Percentiles rank a stretch among this genome's conserved stretches.
Conservation (phyloP, 2,329 filamentous ascomycete species). For the Botrytis medusae region DNA sequence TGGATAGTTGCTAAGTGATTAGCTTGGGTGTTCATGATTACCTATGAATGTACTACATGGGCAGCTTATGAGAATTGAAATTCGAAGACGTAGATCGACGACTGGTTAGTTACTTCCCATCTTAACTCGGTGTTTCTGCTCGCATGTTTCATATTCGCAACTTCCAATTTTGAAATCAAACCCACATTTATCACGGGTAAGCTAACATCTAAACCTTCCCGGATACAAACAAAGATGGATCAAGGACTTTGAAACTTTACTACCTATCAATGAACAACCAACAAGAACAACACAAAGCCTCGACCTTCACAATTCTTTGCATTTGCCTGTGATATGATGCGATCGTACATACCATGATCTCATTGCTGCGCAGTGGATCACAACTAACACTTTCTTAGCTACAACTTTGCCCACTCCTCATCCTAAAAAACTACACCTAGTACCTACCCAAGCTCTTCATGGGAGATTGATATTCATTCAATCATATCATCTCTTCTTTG, state of each 20-base stretch:
- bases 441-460: not conserved
- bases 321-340: not conserved
- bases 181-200: not conserved
- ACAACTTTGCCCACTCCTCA: too few species aligned
- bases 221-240: not conserved
- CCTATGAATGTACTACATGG: not conserved
- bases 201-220: not conserved
- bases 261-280: not conserved
- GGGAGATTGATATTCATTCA: not conserved
- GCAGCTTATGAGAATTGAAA: not conserved
- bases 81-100: not conserved
- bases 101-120: not conserved
- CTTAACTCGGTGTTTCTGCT: not conserved
- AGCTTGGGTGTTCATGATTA: not conserved
- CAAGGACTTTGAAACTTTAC: not conserved
- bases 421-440: not conserved
- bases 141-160: not conserved
- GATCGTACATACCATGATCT: not conserved
- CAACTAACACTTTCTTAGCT: too few species aligned
- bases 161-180: not conserved
- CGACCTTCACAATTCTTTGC: not conserved
- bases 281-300: not conserved
- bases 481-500: not conserved
- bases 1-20: not conserved
- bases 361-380: not conserved